Percentiles rank a stretch among this genome's conserved stretches.
Conservation (phyloP, 306 rosid genomes). For the Cicer pinnatifidum region DNA sequence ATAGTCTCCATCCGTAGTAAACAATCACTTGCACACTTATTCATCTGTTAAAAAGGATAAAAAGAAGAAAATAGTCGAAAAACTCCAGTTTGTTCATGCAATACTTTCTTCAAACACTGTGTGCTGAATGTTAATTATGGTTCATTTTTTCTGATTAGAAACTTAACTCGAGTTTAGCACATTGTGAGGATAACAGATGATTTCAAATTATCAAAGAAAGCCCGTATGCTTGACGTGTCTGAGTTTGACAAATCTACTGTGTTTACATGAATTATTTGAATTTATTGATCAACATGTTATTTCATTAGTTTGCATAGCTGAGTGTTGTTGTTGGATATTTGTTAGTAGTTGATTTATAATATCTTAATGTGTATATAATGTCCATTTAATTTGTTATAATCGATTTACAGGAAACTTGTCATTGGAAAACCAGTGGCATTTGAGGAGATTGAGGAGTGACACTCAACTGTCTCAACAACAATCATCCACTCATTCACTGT, state of each 20-base stretch:
- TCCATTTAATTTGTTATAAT: conserved; percentile 15
- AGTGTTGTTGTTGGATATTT: neutral
- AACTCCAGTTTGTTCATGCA: conserved; percentile 12
- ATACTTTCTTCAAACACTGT: conserved; percentile 9
- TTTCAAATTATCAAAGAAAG: neutral
- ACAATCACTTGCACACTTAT: neutral
- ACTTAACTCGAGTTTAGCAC: conserved; percentile 12
- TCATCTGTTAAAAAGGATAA: neutral
- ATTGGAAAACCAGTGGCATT: conserved; percentile 60
- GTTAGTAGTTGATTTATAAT: neutral
- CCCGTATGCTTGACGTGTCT: conserved; percentile 4
- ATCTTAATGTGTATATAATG: neutral
- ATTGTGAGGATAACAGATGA: neutral
- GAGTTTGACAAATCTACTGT: neutral
- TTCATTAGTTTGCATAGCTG: neutral
- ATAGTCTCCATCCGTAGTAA: conserved; percentile 2
- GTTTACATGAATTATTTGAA: conserved; percentile 1
- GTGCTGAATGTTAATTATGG: neutral
- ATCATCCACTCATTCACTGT: conserved; percentile 60
- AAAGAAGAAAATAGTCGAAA: neutral
- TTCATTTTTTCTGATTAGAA: conserved; percentile 19
- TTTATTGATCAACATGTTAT: neutral
- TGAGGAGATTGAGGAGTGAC: conserved; percentile 78
- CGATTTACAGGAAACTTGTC: conserved; percentile 64
- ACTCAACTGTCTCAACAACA: conserved; percentile 61